These are phyloP conservation scores for Stemphylium beticola DNA, from an alignment of 2,329 filamentous ascomycete genomes.

Conservation along the genomic window DNA sequence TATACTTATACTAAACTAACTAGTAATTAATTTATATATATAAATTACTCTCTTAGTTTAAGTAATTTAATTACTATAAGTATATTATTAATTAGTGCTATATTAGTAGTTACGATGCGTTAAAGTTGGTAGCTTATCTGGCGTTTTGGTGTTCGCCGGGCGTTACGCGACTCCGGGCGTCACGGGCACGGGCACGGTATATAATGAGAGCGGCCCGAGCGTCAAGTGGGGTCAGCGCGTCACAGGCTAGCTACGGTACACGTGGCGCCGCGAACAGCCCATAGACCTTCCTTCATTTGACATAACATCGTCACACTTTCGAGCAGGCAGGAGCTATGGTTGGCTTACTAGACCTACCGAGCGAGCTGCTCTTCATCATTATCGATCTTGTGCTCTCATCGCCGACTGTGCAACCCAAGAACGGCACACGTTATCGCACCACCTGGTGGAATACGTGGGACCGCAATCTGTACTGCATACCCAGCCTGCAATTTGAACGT, in stretches of 20 bases:
- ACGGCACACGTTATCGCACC: conserved; percentile 11
- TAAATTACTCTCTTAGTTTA: too few relatives aligned
- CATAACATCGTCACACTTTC: not conserved
- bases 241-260: not conserved
- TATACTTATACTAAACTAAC: too few relatives aligned
- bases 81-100: too few relatives aligned
- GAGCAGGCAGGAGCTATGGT: conserved; percentile 9
- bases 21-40: too few relatives aligned
- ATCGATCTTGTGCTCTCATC: conserved; percentile 12
- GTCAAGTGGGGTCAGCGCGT: conserved; percentile 3
- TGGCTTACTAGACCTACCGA: conserved; percentile 18
- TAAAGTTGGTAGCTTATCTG: too few relatives aligned
- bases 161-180: too few relatives aligned
- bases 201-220: too few relatives aligned
- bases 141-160: too few relatives aligned
- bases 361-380: conserved; percentile 17
- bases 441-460: not conserved
- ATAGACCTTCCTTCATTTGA: not conserved
- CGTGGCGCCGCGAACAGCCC: too few relatives aligned
- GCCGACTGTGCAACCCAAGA: not conserved
- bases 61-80: too few relatives aligned
- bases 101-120: too few relatives aligned
- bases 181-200: too few relatives aligned
- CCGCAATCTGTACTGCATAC: conserved; percentile 10
- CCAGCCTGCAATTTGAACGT: not conserved